phyloP scores from a whole-genome alignment of 352 stramenopile species.

The Elongisporangium undulatum region DNA sequence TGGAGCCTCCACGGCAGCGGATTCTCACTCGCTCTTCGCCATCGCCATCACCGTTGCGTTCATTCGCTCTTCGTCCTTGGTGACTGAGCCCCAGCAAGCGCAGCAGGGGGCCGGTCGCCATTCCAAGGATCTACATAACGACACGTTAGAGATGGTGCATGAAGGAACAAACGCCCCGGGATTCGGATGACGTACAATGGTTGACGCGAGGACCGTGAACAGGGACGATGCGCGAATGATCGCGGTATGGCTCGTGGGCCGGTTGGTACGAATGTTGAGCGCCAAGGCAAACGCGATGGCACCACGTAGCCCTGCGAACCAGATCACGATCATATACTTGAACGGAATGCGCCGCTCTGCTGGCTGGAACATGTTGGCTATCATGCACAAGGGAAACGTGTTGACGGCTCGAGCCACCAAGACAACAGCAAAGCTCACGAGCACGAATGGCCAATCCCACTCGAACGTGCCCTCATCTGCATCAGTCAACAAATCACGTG shows the following conservation, averaged over 20 bases:
- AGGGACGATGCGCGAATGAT: constrained; percentile 49
- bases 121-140: constrained; percentile 18
- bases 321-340: constrained; percentile 48
- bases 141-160: background rate
- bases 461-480: constrained; percentile 21
- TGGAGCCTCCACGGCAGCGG: background rate
- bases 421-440: constrained; percentile 19
- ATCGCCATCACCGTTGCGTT: background rate
- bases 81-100: constrained; percentile 10
- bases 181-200: constrained; percentile 12
- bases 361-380: constrained; percentile 23
- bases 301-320: constrained; percentile 80
- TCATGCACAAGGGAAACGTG: constrained; percentile 30
- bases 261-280: constrained; percentile 20
- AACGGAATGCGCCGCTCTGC: constrained; percentile 22
- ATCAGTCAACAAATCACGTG: too few relatives aligned
- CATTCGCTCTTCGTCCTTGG: background rate
- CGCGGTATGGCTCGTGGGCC: constrained; percentile 20
- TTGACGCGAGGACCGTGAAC: constrained; percentile 56
- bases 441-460: constrained; percentile 39
- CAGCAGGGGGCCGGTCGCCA: constrained; percentile 36
- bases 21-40: background rate
- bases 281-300: constrained; percentile 78
- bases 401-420: constrained; percentile 25
- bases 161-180: background rate